phyloP scores from a whole-genome alignment of 2,329 filamentous ascomycete species.

The Stachybotrys echinatus region DNA sequence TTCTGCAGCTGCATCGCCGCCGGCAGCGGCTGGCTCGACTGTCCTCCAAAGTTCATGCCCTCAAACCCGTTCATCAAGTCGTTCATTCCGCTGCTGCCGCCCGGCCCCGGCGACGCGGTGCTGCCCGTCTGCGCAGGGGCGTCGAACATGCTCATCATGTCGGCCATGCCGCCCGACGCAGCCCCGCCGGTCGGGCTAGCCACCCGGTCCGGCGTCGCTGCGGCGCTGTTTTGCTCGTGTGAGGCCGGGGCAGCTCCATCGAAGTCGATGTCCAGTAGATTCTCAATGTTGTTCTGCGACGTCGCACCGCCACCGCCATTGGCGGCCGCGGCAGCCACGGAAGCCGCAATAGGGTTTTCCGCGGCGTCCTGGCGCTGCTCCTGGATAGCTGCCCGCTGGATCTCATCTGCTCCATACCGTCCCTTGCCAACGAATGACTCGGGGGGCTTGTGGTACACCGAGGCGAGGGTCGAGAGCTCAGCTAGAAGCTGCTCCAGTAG shows the following conservation, averaged over 20 bases:
- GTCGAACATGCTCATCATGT: conserved; percentile 67
- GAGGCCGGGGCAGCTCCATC: conserved; percentile 92
- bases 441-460: conserved; percentile 96
- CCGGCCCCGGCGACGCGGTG: conserved; percentile 31
- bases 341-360: conserved; percentile 90
- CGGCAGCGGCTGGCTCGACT: conserved; percentile 51
- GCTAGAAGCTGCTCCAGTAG: conserved; percentile 85
- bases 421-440: conserved; percentile 98
- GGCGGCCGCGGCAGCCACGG: conserved; percentile 64
- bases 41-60: conserved; percentile 67
- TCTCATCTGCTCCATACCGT: conserved; percentile 85
- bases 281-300: conserved; percentile 78
- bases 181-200: conserved; percentile 52
- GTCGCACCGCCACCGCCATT: conserved; percentile 50
- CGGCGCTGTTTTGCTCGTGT: conserved; percentile 50
- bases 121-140: conserved; percentile 51
- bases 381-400: conserved; percentile 93
- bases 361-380: conserved; percentile 89
- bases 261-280: conserved; percentile 92
- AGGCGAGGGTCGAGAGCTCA: conserved; percentile 90
- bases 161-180: conserved; percentile 47
- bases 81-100: conserved; percentile 59
- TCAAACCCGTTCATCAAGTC: conserved; percentile 90
- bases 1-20: conserved; percentile 52
- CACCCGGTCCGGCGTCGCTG: conserved; percentile 64